These are phyloP conservation scores for Bromus sterilis DNA, from an alignment of 176 grass and related monocot species.

Conservation along the genomic window DNA sequence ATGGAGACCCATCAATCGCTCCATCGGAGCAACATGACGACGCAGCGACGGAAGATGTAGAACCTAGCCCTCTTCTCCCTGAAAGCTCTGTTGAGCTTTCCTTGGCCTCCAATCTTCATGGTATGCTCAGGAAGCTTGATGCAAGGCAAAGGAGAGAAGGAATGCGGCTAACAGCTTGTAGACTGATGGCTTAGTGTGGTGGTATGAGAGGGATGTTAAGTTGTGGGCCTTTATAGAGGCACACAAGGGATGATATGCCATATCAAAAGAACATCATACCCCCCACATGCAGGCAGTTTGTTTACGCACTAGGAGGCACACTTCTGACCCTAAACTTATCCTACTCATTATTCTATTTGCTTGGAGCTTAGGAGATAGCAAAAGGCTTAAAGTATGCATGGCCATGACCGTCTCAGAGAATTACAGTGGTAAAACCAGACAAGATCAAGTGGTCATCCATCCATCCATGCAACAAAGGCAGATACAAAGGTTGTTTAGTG, in stretches of 20 bases:
- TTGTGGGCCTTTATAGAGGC: slow-evolving; percentile 33
- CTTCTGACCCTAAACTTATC: slow-evolving; percentile 39
- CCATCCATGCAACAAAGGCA: slow-evolving; percentile 36
- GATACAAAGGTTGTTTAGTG: slow-evolving; percentile 25
- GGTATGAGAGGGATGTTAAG: slow-evolving; percentile 7
- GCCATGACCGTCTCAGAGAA: slow-evolving; percentile 17
- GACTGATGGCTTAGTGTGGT: slow-evolving; percentile 13
- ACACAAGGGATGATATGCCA: slow-evolving; percentile 24
- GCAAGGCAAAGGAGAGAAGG: slow-evolving; percentile 6
- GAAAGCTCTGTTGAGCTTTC: slow-evolving; percentile 53
- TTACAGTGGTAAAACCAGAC: slow-evolving; percentile 33
- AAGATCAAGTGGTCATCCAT: slow-evolving; percentile 38
- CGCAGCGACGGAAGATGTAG: slow-evolving; percentile 50
- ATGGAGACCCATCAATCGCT: slow-evolving; percentile 30
- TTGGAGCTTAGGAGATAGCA: slow-evolving; percentile 49
- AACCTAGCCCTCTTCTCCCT: slow-evolving; percentile 50
- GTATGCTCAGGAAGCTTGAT: slow-evolving; percentile 9
- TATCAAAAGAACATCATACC: slow-evolving; percentile 47
- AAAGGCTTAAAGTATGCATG: slow-evolving; percentile 38
- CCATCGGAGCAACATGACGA: slow-evolving; percentile 54
- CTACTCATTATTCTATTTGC: slow-evolving; percentile 24
- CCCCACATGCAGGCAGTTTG: slow-evolving; percentile 42
- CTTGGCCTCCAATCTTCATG: slow-evolving; percentile 48
- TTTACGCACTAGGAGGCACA: slow-evolving; percentile 46
- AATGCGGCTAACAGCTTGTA: background rate